A percentile compares a stretch with the other conserved stretches of the same genome.
Conservation (phyloP, 805 yeast species). For the Yarrowia sp. region DNA sequence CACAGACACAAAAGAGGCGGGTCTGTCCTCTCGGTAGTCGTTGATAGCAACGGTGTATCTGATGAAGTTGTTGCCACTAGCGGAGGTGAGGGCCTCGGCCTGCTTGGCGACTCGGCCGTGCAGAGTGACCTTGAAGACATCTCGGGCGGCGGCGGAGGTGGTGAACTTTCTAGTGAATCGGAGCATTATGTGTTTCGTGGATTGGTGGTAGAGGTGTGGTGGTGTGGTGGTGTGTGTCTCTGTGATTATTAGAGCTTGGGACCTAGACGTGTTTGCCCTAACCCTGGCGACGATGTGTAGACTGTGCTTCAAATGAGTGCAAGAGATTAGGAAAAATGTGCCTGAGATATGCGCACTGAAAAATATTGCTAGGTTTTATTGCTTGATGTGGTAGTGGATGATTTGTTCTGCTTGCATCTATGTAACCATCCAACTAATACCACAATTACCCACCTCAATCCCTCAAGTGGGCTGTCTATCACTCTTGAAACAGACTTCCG, state of each 20-base stretch:
- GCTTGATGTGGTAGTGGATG: too few relatives aligned
- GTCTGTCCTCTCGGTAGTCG: constrained; percentile 37
- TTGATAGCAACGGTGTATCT: constrained; percentile 35
- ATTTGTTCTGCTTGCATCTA: too few relatives aligned
- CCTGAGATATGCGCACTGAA: not conserved
- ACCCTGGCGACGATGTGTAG: constrained; percentile 22
- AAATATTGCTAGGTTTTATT: too few relatives aligned
- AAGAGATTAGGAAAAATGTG: constrained; percentile 10
- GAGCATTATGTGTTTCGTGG: constrained; percentile 16
- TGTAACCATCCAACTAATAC: not conserved
- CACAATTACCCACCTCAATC: too few relatives aligned
- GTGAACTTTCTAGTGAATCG: constrained; percentile 35
- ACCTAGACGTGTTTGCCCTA: constrained; percentile 19
- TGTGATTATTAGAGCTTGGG: not conserved
- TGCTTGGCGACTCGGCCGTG: constrained; percentile 31
- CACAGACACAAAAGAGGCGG: constrained; percentile 18
- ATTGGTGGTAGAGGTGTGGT: not conserved
- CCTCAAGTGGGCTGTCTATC: constrained; percentile 21
- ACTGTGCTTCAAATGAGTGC: constrained; percentile 26
- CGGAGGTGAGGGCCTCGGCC: constrained; percentile 31
- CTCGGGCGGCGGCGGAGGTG: constrained; percentile 36
- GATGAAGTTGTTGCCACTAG: constrained; percentile 15
- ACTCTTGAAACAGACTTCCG: constrained; percentile 1
- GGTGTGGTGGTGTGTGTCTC: constrained; percentile 6
- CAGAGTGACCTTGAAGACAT: constrained; percentile 38